Evolutionary conservation across 768 basidiomycete genomes (phyloP).

Genomic region (Harrya chromipes): DNA sequence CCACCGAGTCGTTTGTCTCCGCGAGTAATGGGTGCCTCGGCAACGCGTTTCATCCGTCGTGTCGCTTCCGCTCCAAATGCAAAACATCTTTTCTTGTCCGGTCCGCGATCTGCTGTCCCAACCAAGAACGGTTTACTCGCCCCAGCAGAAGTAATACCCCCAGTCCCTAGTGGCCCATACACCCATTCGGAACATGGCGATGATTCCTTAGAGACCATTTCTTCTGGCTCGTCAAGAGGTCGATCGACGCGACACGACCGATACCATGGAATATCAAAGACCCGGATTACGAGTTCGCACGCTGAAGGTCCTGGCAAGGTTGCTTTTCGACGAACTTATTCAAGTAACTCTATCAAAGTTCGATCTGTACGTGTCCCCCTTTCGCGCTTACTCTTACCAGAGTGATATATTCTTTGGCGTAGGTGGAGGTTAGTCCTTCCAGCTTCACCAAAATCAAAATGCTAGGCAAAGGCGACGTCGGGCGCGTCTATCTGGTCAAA

Average conservation of each 20-base stretch:
- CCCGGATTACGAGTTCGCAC: constrained; percentile 45
- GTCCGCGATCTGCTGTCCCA: constrained; percentile 54
- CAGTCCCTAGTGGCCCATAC: constrained; percentile 47
- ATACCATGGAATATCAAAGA: constrained; percentile 34
- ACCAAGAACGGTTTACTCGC: constrained; percentile 79
- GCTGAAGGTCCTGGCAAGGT: constrained; percentile 54
- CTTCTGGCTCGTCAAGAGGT: constrained; percentile 69
- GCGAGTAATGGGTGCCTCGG: constrained; percentile 65
- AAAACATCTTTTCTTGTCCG: constrained; percentile 77
- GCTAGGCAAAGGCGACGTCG: constrained; percentile 98
- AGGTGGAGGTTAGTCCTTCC: constrained; percentile 93
- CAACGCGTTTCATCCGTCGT: constrained; percentile 87
- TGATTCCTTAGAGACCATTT: constrained; percentile 74
- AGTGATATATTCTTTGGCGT: constrained; percentile 4
- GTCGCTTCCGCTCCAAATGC: constrained; percentile 97
- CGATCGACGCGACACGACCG: constrained; percentile 44
- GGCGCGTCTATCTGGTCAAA: constrained; percentile 95
- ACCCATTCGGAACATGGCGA: constrained; percentile 56
- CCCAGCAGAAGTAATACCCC: constrained; percentile 59
- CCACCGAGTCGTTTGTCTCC: constrained; percentile 51
- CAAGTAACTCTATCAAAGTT: constrained; percentile 96
- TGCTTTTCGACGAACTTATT: constrained; percentile 92
- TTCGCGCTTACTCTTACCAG: not conserved
- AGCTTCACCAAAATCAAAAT: constrained; percentile 97
- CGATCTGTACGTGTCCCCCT: constrained; percentile 56